Evolutionary conservation across 306 rosid genomes (phyloP), one percentile per base, ranked within the genome.

Genomic region (Acacia melanoxylon): DNA sequence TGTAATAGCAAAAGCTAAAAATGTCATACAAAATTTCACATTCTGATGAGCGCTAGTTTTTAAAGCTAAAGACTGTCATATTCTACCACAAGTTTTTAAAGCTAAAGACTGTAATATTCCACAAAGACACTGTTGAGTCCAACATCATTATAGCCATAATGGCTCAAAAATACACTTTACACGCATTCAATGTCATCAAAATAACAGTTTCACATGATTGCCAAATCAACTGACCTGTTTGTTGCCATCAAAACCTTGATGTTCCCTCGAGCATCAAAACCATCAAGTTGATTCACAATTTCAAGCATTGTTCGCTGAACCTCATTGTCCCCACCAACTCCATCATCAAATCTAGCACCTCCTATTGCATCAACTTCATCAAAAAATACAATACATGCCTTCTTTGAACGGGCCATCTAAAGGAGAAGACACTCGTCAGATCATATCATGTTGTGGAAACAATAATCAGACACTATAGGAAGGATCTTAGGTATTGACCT

Each of bases 321-420:
- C 78, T 93, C 97, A 76, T 91, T 93, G 76, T 93, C 98, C 52
- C 97, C 98, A 76, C 97, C 98, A 46, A 91, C 97, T 83, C 97
- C 97, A 83, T 91, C 98, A 49, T 93, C 98, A 86, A 93, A 93
- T 10, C 97, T 87, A 7, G 98, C 98, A 82, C 97, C 97, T 79
- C 97, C 98, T 6, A 93, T 93, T 40, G 98, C 98, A 85, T 93
- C 98, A 52, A 93, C 89, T 87, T 93, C 98, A 80, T 93, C 98
- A 24, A 93, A 90, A 78, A 93, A 93, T 44, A 93, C 94, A 76
- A 93, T 91, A 69, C 97, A 91, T 3, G 98, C 97, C 86, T 93
- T 93, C 77, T 93, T 93, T 20, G 97, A 91, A 8, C 97, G 98
- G 16, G 98, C 98, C 98, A 94, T 91, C 98, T 92, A 77, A 54